Evolutionary conservation across 495 filamentous ascomycete genomes (phyloP), one percentile per base, ranked within the genome.

Genomic region (Aspergillus egyptiacus): DNA sequence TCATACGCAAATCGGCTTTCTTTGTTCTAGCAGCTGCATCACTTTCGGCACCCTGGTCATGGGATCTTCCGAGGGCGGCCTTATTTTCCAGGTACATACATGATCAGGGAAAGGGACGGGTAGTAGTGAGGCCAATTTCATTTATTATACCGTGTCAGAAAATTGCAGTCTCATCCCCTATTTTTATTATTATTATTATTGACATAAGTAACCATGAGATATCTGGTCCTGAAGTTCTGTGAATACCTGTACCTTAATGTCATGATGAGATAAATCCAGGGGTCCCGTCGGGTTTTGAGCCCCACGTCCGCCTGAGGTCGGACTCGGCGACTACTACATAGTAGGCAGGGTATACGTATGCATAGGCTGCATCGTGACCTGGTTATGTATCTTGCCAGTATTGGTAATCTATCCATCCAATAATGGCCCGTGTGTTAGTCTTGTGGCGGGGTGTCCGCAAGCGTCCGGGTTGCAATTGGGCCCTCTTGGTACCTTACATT

Each of bases 261-360:
- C 3, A 36, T 8, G 33, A 36, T 19, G 14, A 13, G n/a, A n/a
- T n/a, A 35, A 44, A 43, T 44, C 38, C 38, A 37, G 40, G 48
- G 48, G 48, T n/a, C n/a, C n/a, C n/a, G n/a, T n/a, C n/a, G n/a
- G 11, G 11, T 15, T 37, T 25, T 30, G 24, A 51, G 48, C 39
- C 48, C 48, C 48, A 51, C 48, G 48, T 34, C 27, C 48, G 34
- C 48, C 48, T 51, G 48, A 44, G n/a, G n/a, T n/a, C n/a, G n/a
- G n/a, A n/a, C n/a, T n/a, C n/a, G n/a, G n/a, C n/a, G n/a, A n/a
- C n/a, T n/a, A n/a, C n/a, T n/a, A n/a, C n/a, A n/a, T n/a, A n/a
- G n/a, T n/a, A n/a, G n/a, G n/a, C n/a, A n/a, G n/a, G n/a, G n/a
- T n/a, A n/a, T n/a, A n/a, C n/a, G n/a, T n/a, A n/a, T n/a, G n/a